Base-by-base conservation (phyloP, 768 basidiomycete species). In the Pilatotrama ljubarskyi region DNA sequence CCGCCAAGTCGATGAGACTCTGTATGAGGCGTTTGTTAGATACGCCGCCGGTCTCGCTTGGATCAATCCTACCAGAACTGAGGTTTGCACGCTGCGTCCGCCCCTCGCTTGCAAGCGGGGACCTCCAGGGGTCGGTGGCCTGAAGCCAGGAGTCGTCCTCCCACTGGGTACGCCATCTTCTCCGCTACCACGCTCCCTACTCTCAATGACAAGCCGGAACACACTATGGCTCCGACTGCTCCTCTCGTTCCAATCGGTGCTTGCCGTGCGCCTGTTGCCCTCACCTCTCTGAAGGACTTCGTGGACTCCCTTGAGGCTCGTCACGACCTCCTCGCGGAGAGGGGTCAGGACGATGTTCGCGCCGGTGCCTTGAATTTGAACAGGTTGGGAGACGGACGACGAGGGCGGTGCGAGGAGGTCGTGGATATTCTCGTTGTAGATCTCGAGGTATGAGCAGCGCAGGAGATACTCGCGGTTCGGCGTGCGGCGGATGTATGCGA, bases 211-310 rank as follows among this genome's bases (percentile, higher is more conserved):
- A 26, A 98, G 82, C 29, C 95, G 79, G 73, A 98, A 97, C 0
- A 98, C 91, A 64, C 90, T 92, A 72, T 98, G 96, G 76, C 93
- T 95, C 35, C 96, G 81, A 70, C 92, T 94, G 76, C 92, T 95
- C 59, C 96, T 77, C 67, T 95, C 91, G 70, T 99, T 99, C 96
- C 96, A 99, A 69, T 99, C 96, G n/a, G 97, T 99, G 66, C 87
- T 91, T 0, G 95, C 95, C 3, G 95, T 97, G 61, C 93, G 79
- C 50, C 96, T 78, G 68, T 93, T 87, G 3, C 88, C 85, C 71
- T 97, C 93, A 5, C 96, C 96, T 22, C 93, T 78, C 67, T 84
- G 81, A 66, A 99, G 75, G 5, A 98, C 89, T 59, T 92, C 91
- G 53, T 86, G 84, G 14, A 98, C 93, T 38, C 90, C 84, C 66